phyloP scores from a whole-genome alignment of 2,329 filamentous ascomycete genomes.

The Blumeria hordei region DNA sequence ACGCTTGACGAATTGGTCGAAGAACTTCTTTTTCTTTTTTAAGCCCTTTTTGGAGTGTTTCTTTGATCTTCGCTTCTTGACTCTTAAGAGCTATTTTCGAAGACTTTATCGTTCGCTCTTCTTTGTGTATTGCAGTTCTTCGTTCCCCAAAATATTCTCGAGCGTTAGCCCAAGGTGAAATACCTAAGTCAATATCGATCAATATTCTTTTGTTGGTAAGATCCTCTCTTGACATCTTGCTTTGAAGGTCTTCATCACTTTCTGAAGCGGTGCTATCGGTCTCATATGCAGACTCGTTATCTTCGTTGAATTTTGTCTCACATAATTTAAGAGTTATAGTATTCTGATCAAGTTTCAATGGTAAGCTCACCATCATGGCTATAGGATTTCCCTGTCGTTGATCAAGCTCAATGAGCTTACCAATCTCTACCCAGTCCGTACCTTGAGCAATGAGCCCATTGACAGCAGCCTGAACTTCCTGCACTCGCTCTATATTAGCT shows the following conservation, averaged over 20 bases:
- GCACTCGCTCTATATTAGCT: slow-evolving; percentile 71
- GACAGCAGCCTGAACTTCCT: slow-evolving; percentile 79
- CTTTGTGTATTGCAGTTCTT: slow-evolving; percentile 60
- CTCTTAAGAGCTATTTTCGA: slow-evolving; percentile 67
- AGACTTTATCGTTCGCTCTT: slow-evolving; percentile 64
- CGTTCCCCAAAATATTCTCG: slow-evolving; percentile 81
- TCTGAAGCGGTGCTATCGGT: slow-evolving; percentile 42
- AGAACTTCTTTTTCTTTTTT: slow-evolving; percentile 82
- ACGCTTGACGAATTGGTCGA: slow-evolving; percentile 54
- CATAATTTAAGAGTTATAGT: slow-evolving; percentile 58
- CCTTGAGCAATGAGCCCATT: slow-evolving; percentile 79
- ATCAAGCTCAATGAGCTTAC: slow-evolving; percentile 67
- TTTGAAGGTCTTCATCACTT: slow-evolving; percentile 19
- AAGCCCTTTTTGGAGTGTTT: slow-evolving; percentile 64
- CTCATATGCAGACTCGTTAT: slow-evolving; percentile 29
- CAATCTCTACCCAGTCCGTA: slow-evolving; percentile 95
- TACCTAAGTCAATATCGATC: slow-evolving; percentile 63
- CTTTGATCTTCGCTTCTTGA: slow-evolving; percentile 66
- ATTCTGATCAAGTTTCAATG: slow-evolving; percentile 76
- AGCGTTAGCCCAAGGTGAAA: slow-evolving; percentile 76
- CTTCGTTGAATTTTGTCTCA: slow-evolving; percentile 32
- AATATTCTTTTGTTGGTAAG: slow-evolving; percentile 29
- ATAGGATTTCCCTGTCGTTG: slow-evolving; percentile 62
- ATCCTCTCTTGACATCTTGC: slow-evolving; percentile 4
- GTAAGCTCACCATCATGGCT: slow-evolving; percentile 64